Evolutionary conservation across 1,139 yeast genomes (phyloP).

Genomic region (Tardiomyces digboiensis): DNA sequence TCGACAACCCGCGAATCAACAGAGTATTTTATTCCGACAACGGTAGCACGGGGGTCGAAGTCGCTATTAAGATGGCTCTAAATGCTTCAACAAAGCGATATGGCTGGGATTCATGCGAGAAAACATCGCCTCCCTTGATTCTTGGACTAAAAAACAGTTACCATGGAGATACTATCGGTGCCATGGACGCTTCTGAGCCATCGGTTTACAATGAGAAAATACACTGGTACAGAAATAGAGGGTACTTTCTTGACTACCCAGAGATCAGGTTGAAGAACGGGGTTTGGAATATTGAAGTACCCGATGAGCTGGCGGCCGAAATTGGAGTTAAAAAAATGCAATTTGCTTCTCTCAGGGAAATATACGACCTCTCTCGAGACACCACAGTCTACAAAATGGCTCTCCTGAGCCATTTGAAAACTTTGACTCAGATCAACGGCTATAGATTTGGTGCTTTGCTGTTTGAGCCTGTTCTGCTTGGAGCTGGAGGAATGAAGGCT

Average conservation of each 20-base stretch:
- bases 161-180: slow-evolving; percentile 23
- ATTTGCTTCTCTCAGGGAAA: background rate
- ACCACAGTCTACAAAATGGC: background rate
- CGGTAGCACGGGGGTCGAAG: slow-evolving; percentile 23
- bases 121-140: slow-evolving; percentile 10
- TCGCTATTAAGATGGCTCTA: slow-evolving; percentile 22
- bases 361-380: background rate
- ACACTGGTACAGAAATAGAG: slow-evolving; percentile 19
- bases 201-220: slow-evolving; percentile 19
- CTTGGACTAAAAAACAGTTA: slow-evolving; percentile 20
- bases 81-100: slow-evolving; percentile 16
- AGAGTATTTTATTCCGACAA: slow-evolving; percentile 22
- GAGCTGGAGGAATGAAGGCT: slow-evolving; percentile 24
- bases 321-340: background rate
- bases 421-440: slow-evolving; percentile 10
- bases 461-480: slow-evolving; percentile 20
- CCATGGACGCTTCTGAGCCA: slow-evolving; percentile 23
- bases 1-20: slow-evolving; percentile 13
- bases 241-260: slow-evolving; percentile 22
- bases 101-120: slow-evolving; percentile 9
- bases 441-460: slow-evolving; percentile 19
- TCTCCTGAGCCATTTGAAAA: background rate
- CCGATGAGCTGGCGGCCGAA: background rate
- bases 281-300: slow-evolving; percentile 13
- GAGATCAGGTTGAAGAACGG: slow-evolving; percentile 13